phyloP scores from a whole-genome alignment of 345 rosid genomes.

The Theobroma cacao region DNA sequence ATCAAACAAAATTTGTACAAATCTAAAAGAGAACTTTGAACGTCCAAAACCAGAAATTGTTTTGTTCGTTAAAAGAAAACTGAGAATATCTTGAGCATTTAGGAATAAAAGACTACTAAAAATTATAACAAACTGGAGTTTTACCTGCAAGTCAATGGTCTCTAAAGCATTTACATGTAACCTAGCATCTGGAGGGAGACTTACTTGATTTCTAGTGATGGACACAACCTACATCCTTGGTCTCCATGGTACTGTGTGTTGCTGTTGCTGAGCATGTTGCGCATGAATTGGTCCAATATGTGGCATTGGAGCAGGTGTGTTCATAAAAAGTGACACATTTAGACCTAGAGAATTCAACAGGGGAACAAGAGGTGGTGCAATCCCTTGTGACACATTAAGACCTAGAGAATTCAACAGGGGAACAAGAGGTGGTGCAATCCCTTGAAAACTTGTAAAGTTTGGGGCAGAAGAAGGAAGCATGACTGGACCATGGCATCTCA shows the following conservation, averaged over 20 bases:
- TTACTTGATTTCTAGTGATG: neutral
- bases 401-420: neutral
- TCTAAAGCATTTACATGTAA: neutral
- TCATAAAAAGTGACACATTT: neutral
- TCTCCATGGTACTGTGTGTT: neutral
- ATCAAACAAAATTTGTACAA: neutral
- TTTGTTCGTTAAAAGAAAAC: neutral
- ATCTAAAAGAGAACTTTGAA: neutral
- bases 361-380: neutral
- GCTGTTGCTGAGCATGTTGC: neutral
- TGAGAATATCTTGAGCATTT: neutral
- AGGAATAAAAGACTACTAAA: neutral
- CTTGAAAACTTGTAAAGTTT: neutral
- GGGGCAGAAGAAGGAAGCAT: constrained; percentile 7
- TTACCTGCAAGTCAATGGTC: neutral
- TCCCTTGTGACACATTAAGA: neutral
- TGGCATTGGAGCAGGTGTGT: neutral
- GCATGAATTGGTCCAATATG: neutral
- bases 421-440: neutral
- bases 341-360: neutral
- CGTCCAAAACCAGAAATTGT: neutral
- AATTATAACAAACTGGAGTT: neutral
- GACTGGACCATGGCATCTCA: neutral
- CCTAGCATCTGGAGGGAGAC: neutral
- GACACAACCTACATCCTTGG: neutral